Conservation (phyloP, 2,329 filamentous ascomycete genomes). For the Verticillium dahliae region DNA sequence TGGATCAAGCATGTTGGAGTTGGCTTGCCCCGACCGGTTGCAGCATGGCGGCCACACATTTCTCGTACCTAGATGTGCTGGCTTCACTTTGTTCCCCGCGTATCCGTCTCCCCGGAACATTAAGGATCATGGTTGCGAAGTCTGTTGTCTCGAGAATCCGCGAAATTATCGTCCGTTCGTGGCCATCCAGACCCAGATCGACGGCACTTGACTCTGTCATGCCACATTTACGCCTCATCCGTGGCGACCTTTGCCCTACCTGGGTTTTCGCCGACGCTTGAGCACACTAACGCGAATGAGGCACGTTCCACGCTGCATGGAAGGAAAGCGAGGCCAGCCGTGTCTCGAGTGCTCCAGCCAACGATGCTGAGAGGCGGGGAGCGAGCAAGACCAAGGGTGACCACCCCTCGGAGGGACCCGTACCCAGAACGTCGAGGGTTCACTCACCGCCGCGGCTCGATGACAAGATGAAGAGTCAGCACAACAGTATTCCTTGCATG, state of each 20-base stretch:
- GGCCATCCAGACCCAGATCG: not conserved
- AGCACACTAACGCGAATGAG: not conserved
- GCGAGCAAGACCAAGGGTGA: not conserved
- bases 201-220: not conserved
- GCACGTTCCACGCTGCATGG: not conserved
- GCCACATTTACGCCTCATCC: not conserved
- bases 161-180: not conserved
- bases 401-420: not conserved
- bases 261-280: not conserved
- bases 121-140: not conserved
- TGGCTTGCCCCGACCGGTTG: not conserved
- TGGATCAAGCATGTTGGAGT: not conserved
- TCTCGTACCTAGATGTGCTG: not conserved
- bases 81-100: not conserved
- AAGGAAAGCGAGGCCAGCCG: not conserved
- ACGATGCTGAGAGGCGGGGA: not conserved
- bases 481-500: not conserved
- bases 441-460: not conserved
- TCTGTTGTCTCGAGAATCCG: not conserved
- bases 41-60: not conserved
- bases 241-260: not conserved
- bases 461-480: not conserved
- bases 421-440: not conserved
- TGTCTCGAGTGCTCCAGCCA: not conserved
- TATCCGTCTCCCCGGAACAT: not conserved